Evolutionary conservation across 306 rosid species (phyloP).

Genomic region (Cicer bijugum): DNA sequence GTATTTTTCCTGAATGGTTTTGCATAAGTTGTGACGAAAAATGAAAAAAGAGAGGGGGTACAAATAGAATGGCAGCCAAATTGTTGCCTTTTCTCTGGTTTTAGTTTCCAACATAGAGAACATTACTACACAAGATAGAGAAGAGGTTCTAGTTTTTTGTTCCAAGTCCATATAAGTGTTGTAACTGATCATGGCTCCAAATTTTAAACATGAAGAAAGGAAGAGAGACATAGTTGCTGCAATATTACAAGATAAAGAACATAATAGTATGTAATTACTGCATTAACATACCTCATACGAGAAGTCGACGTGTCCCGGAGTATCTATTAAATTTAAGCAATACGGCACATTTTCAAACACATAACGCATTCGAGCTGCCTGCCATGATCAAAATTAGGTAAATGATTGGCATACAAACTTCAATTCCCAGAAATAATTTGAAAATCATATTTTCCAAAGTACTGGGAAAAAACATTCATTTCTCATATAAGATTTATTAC

Average conservation of each 20-base stretch:
- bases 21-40: slow-evolving; percentile 16
- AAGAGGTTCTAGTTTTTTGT: slow-evolving; percentile 17
- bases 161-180: slow-evolving; percentile 23
- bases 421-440: not conserved
- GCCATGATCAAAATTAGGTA: slow-evolving; percentile 46
- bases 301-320: slow-evolving; percentile 98
- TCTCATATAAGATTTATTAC: slow-evolving; percentile 1
- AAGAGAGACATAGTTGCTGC: slow-evolving; percentile 3
- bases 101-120: not conserved
- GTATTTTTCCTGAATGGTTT: slow-evolving; percentile 26
- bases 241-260: slow-evolving; percentile 17
- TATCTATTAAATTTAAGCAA: slow-evolving; percentile 88
- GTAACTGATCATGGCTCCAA: slow-evolving; percentile 14
- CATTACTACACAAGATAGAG: slow-evolving; percentile 20
- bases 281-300: slow-evolving; percentile 76
- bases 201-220: slow-evolving; percentile 15
- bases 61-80: not conserved
- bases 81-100: not conserved
- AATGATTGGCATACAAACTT: slow-evolving; percentile 32
- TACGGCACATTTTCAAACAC: slow-evolving; percentile 58
- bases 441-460: slow-evolving; percentile 24
- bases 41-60: not conserved
- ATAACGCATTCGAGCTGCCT: slow-evolving; percentile 96
- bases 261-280: not conserved
- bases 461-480: slow-evolving; percentile 21